phyloP scores from a whole-genome alignment of 78 protist genomes.

The Polysphondylium violaceum region DNA sequence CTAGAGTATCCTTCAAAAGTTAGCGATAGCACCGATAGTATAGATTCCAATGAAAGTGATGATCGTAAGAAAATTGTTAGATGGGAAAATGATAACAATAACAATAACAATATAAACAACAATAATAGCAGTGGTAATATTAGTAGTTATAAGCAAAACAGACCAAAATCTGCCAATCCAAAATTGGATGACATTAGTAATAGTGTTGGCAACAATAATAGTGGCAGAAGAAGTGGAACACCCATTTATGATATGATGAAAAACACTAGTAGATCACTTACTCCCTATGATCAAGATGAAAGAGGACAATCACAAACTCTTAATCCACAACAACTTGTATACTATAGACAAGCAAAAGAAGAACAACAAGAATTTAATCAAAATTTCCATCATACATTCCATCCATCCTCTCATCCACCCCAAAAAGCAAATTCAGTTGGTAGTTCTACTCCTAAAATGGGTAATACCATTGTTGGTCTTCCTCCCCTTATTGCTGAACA shows the following conservation, averaged over 20 bases:
- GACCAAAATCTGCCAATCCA: too few relatives aligned
- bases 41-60: not conserved
- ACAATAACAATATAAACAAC: not conserved
- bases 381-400: not conserved
- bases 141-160: too few relatives aligned
- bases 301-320: constrained; percentile 5
- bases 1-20: not conserved
- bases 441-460: too few relatives aligned
- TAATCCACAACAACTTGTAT: constrained; percentile 3
- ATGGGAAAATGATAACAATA: constrained; percentile 10
- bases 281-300: too few relatives aligned
- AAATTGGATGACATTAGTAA: not conserved
- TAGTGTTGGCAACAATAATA: too few relatives aligned
- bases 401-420: constrained; percentile 42
- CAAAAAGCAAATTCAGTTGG: not conserved
- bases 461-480: not conserved
- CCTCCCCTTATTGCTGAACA: constrained; percentile 1
- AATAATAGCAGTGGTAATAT: not conserved
- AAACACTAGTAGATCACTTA: constrained; percentile 5
- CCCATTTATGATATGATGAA: not conserved
- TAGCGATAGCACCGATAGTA: not conserved
- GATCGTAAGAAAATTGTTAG: constrained; percentile 5
- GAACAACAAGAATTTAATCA: not conserved
- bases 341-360: constrained; percentile 1
- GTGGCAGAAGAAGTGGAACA: not conserved